Conservation (phyloP, 2,329 filamentous ascomycete genomes). For the Colletotrichum cereale region DNA sequence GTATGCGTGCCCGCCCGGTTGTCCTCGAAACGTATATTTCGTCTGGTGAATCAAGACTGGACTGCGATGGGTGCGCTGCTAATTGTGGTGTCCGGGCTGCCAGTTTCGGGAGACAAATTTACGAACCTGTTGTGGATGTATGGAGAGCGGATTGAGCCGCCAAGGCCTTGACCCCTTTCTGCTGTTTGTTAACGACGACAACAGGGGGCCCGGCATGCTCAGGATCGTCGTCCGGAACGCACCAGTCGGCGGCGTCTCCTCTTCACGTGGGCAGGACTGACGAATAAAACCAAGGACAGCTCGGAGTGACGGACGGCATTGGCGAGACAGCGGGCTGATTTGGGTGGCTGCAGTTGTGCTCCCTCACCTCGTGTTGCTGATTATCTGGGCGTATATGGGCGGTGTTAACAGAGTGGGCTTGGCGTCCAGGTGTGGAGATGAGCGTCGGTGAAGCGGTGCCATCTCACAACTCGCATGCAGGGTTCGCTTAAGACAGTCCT, state of each 20-base stretch:
- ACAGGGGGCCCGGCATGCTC: neutral
- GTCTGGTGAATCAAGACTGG: slow-evolving; percentile 4
- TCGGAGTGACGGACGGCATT: slow-evolving; percentile 1
- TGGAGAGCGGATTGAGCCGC: neutral
- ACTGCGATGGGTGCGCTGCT: neutral
- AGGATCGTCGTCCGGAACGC: neutral
- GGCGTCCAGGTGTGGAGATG: slow-evolving; percentile 32
- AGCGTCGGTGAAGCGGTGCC: slow-evolving; percentile 26
- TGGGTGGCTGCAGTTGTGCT: slow-evolving; percentile 12
- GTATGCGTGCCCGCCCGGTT: neutral
- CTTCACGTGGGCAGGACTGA: slow-evolving; percentile 31
- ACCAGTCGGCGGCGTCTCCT: slow-evolving; percentile 20
- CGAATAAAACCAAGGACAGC: slow-evolving; percentile 20
- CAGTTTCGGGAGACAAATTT: neutral
- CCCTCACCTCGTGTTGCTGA: slow-evolving; percentile 4
- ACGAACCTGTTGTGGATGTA: neutral
- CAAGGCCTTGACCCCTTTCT: slow-evolving; percentile 1
- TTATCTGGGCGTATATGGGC: slow-evolving; percentile 15
- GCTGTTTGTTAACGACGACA: neutral
- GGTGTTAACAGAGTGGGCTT: slow-evolving; percentile 12
- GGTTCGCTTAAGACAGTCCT: slow-evolving; percentile 2
- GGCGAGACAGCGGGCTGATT: slow-evolving; percentile 26
- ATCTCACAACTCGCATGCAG: slow-evolving; percentile 38
- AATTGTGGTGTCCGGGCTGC: neutral
- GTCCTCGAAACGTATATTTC: neutral